Evolutionary conservation across 2,329 filamentous ascomycete species (phyloP), one percentile per base, ranked within the genome.

Genomic region (Colletotrichum graminicola): DNA sequence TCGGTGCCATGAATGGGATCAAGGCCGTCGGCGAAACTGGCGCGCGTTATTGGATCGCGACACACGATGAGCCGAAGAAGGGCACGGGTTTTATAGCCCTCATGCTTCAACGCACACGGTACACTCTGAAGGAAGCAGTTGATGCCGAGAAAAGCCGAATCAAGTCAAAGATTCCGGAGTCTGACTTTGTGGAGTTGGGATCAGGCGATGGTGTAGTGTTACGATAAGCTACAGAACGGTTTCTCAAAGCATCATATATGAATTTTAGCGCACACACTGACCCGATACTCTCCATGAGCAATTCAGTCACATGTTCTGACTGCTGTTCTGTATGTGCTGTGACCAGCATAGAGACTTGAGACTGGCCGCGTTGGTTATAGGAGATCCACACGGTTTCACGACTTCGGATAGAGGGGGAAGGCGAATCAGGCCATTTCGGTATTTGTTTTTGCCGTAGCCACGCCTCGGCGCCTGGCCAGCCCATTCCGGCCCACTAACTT

Each of bases 31-130:
- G 83, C 21, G 78, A 85, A 5, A 78, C 88, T 39, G 80, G 83
- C 2, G 87, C 89, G 0, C 86, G 82, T 74, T 92, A 92, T 75
- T 92, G 90, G 90, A 79, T 92, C 23, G 86, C 85, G 0, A 92
- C 90, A 34, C 90, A 92, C 74, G 90, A 91, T 74, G 90, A 92
- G 77, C 81, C 87, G 5, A 92, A 92, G 78, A 84, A 79, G 64
- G 89, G 88, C 0, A 84, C 84, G 0, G 89, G 90, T 0, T 74
- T 91, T 6, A 85, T 92, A 12, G 84, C 87, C 80, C 79, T 81
- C 72, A 83, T 90, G 51, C 75, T 90, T 62, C 77, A 78, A 52
- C 76, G 85, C 62, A 85, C 82, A 64, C 73, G 76, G n/a, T 84
- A 86, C 69, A 82, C 79, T 1, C 73, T 88, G 14, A 76, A 79